Conservation (phyloP, 257 asterid genomes). For the Nicotiana otophora region DNA sequence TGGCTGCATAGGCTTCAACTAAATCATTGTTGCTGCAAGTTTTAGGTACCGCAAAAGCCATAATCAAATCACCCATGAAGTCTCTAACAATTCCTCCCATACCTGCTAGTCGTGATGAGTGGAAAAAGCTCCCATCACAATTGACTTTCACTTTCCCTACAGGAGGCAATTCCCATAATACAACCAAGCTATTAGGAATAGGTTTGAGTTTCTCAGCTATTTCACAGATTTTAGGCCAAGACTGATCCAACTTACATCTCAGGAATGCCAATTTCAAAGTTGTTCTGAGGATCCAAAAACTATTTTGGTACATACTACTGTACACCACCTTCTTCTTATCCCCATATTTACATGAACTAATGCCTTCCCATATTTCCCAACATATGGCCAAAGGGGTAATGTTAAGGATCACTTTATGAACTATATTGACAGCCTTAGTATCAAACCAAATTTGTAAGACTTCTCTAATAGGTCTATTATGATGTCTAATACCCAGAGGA, state of each 20-base stretch:
- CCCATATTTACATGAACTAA: neutral
- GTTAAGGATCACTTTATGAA: too few species aligned
- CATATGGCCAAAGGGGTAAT: neutral
- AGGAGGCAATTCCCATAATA: neutral
- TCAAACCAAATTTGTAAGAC: too few species aligned
- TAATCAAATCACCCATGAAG: neutral
- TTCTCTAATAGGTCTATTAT: too few species aligned
- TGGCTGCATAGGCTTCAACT: neutral
- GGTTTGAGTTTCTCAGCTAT: neutral
- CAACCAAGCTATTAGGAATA: neutral
- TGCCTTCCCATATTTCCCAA: neutral
- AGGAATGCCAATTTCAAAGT: neutral
- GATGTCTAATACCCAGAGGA: too few species aligned
- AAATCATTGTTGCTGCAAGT: neutral
- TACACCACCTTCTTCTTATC: neutral
- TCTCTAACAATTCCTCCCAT: neutral
- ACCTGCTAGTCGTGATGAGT: neutral
- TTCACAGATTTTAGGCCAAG: neutral
- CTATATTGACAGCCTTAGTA: too few species aligned
- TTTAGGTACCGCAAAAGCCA: neutral
- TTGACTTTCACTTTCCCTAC: neutral
- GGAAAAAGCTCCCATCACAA: neutral
- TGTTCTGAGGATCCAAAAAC: neutral
- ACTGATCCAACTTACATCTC: neutral
- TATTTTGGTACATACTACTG: neutral